phyloP scores from a whole-genome alignment of 345 rosid genomes.

The Pistacia atlantica region DNA sequence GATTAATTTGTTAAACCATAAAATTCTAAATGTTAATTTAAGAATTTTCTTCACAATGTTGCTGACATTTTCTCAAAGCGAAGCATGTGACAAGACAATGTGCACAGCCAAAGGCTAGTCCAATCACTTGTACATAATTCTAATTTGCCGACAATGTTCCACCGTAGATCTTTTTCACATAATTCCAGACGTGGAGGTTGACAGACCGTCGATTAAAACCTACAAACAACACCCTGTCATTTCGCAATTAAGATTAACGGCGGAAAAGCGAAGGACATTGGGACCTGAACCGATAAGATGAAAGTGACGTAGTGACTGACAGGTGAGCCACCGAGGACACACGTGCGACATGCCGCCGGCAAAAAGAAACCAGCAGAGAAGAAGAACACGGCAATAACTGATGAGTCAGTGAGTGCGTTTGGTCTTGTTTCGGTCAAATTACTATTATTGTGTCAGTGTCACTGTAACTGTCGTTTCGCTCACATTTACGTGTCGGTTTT shows the following conservation, averaged over 20 bases:
- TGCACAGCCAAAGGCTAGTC: no score
- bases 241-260: background rate
- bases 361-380: background rate
- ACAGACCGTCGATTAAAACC: no score
- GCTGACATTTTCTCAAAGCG: no score
- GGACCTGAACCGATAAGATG: background rate
- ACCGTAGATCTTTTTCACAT: background rate
- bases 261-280: background rate
- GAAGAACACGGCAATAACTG: background rate
- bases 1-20: no score
- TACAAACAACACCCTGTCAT: no score
- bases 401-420: background rate
- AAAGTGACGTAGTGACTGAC: background rate
- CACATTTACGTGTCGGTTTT: background rate
- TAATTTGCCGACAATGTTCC: no score
- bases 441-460: background rate
- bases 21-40: no score
- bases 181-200: background rate
- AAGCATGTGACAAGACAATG: no score
- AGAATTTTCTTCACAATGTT: no score
- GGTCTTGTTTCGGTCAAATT: background rate
- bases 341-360: conserved; percentile 29
- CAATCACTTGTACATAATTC: no score
- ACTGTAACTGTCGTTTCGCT: no score
- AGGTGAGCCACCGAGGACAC: background rate